Evolutionary conservation across 768 basidiomycete genomes (phyloP).

Genomic region (Floccularia luteovirens): DNA sequence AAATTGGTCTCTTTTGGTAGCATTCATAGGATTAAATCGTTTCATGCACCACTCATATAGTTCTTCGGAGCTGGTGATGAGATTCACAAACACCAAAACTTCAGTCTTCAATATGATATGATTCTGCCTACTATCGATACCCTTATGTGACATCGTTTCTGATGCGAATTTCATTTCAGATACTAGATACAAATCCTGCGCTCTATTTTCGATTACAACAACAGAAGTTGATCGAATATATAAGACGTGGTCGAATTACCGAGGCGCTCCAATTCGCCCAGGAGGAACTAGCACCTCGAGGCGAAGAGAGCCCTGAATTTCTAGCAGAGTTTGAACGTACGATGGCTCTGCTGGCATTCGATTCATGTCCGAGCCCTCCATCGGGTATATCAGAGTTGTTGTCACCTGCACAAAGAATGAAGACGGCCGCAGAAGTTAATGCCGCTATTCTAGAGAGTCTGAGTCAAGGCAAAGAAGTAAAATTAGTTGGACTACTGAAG

Average conservation of each 20-base stretch:
- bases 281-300: slow-evolving; percentile 87
- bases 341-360: slow-evolving; percentile 88
- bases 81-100: slow-evolving; percentile 65
- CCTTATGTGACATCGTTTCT: slow-evolving; percentile 13
- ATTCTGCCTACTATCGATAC: slow-evolving; percentile 12
- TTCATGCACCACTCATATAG: slow-evolving; percentile 99
- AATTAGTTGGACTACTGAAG: slow-evolving; percentile 75
- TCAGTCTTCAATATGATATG: slow-evolving; percentile 95
- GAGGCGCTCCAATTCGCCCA: slow-evolving; percentile 91
- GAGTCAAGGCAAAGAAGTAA: slow-evolving; percentile 90
- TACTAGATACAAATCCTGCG: slow-evolving; percentile 90
- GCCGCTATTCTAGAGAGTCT: slow-evolving; percentile 89
- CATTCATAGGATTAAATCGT: slow-evolving; percentile 74
- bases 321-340: slow-evolving; percentile 87
- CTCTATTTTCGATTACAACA: slow-evolving; percentile 96
- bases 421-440: slow-evolving; percentile 95
- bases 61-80: slow-evolving; percentile 78
- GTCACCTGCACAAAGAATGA: slow-evolving; percentile 81
- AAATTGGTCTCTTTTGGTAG: slow-evolving; percentile 1
- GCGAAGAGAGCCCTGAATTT: slow-evolving; percentile 93
- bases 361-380: slow-evolving; percentile 53
- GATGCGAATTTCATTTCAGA: slow-evolving; percentile 44
- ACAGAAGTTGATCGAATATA: slow-evolving; percentile 91
- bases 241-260: slow-evolving; percentile 70
- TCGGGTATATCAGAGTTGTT: slow-evolving; percentile 70